These are phyloP conservation scores for Saussurea involucrata DNA, from an alignment of 129 eudicot species.

Conservation along the genomic window DNA sequence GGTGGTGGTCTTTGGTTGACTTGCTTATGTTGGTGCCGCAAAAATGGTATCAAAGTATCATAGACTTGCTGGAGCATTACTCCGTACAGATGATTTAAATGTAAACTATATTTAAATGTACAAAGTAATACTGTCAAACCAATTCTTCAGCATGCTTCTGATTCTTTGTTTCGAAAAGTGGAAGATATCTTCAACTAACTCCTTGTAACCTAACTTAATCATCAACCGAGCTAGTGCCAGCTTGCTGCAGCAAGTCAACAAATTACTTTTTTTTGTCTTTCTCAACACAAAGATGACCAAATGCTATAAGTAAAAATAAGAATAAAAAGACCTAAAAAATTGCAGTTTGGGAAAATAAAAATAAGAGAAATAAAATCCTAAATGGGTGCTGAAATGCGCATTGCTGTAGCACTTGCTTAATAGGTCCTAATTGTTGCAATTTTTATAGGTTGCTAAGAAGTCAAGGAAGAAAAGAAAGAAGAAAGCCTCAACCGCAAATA, in stretches of 20 bases:
- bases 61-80: no score
- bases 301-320: background rate
- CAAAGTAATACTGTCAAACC: no score
- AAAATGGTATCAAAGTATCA: no score
- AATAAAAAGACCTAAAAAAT: background rate
- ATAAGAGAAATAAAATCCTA: background rate
- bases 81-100: no score
- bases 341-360: background rate
- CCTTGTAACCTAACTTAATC: no score
- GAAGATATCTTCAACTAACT: no score
- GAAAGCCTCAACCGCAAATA: constrained; percentile 37
- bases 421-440: background rate
- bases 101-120: no score
- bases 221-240: background rate
- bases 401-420: background rate
- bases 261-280: background rate
- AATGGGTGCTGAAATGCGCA: background rate
- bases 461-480: constrained; percentile 58
- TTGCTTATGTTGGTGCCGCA: no score
- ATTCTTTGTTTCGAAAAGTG: no score
- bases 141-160: no score
- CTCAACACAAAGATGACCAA: background rate
- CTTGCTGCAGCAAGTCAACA: background rate
- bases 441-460: constrained; percentile 70
- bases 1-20: no score